phyloP scores from a whole-genome alignment of 2,329 filamentous ascomycete species.

The Microsporum canis region DNA sequence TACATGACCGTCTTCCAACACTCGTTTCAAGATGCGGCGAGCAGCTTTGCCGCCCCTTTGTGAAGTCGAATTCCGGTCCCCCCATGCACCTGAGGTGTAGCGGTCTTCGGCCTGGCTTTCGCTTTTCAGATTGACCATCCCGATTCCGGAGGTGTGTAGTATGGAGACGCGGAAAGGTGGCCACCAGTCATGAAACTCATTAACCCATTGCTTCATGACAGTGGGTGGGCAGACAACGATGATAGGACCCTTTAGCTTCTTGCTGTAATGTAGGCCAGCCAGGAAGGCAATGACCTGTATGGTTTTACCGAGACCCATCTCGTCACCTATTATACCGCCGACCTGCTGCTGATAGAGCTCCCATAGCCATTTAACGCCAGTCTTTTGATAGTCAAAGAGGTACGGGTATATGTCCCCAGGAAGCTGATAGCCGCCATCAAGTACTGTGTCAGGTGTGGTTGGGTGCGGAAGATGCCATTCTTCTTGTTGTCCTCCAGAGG shows the following conservation, averaged over 20 bases:
- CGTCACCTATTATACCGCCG: slow-evolving; percentile 89
- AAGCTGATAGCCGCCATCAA: slow-evolving; percentile 65
- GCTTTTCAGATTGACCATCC: slow-evolving; percentile 70
- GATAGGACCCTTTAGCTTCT: slow-evolving; percentile 68
- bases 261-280: slow-evolving; percentile 84
- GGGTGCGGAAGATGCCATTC: slow-evolving; percentile 87
- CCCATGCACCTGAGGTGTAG: slow-evolving; percentile 47
- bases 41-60: slow-evolving; percentile 52
- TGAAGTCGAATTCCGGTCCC: slow-evolving; percentile 31
- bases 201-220: slow-evolving; percentile 94
- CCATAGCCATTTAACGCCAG: slow-evolving; percentile 89
- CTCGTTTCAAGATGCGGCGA: slow-evolving; percentile 67
- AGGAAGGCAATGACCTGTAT: slow-evolving; percentile 71
- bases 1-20: slow-evolving; percentile 76
- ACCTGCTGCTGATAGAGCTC: slow-evolving; percentile 83
- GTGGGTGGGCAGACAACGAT: slow-evolving; percentile 91
- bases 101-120: slow-evolving; percentile 53
- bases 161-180: slow-evolving; percentile 95
- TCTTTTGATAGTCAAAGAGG: slow-evolving; percentile 94
- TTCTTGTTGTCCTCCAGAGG: slow-evolving; percentile 26
- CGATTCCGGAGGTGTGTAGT: slow-evolving; percentile 86
- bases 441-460: slow-evolving; percentile 60
- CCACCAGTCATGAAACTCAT: slow-evolving; percentile 98
- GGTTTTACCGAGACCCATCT: slow-evolving; percentile 98
- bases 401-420: slow-evolving; percentile 89